Evolutionary conservation across 2,329 filamentous ascomycete genomes (phyloP).

Genomic region (Raffaelea albimanens): DNA sequence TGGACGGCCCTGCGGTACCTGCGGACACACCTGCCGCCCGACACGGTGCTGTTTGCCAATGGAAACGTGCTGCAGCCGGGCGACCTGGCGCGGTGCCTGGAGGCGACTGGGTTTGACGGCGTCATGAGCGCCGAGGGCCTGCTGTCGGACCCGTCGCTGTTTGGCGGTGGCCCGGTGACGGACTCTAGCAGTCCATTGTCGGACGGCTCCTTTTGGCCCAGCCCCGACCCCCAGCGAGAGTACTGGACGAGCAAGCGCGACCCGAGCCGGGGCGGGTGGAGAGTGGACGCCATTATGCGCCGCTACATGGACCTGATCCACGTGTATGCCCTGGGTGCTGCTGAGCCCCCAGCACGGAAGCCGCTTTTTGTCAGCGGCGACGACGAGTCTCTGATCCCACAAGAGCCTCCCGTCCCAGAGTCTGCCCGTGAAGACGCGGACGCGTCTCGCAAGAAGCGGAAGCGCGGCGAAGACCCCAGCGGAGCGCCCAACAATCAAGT

Average conservation of each 20-base stretch:
- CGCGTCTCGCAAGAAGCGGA: conserved; percentile 43
- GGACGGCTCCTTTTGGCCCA: neutral
- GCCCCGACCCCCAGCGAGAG: conserved; percentile 38
- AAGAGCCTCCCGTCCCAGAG: conserved; percentile 28
- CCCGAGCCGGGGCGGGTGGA: conserved; percentile 67
- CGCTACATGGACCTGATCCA: conserved; percentile 89
- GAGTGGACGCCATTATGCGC: conserved; percentile 78
- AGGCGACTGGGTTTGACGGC: conserved; percentile 77
- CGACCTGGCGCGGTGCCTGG: conserved; percentile 69
- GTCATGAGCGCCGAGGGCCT: conserved; percentile 97
- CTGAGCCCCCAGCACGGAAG: conserved; percentile 55
- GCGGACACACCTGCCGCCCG: conserved; percentile 69
- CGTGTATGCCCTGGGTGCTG: conserved; percentile 57
- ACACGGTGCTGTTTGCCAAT: conserved; percentile 94
- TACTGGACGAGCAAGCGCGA: conserved; percentile 72
- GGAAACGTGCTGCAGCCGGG: conserved; percentile 79
- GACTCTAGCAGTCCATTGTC: no score
- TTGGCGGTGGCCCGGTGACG: conserved; percentile 49
- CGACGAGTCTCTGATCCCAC: conserved; percentile 16
- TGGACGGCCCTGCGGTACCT: conserved; percentile 80
- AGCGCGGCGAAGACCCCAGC: conserved; percentile 17
- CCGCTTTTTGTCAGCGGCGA: conserved; percentile 65
- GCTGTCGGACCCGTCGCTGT: conserved; percentile 82
- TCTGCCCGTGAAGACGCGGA: conserved; percentile 16
- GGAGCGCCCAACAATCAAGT: conserved; percentile 12